Evolutionary conservation across 306 rosid species (phyloP), one percentile per base, ranked within the genome.

Genomic region (Biancaea sappan): DNA sequence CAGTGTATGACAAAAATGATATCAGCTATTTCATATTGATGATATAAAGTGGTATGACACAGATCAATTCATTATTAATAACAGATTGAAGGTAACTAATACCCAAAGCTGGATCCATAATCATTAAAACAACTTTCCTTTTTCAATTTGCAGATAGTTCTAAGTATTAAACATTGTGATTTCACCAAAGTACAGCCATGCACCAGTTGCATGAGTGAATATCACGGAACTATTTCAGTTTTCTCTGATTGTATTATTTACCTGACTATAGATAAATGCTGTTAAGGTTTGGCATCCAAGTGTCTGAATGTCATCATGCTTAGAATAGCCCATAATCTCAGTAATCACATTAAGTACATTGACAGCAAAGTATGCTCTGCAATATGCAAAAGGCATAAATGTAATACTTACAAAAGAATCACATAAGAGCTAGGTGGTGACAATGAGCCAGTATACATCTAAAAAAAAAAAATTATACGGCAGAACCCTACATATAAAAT

Each of bases 271-370:
- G 78, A 95, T 84, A 87, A 95, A 95, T 72, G 76, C 87, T 24
- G 93, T 87, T 69, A 95, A 80, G 66, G 84, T 86, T 79, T 92
- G 99, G 88, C 99, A 92, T 78, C 98, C 99, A 75, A 87, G 83
- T 66, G 89, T 81, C 63, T 53, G 86, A 75, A 95, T 19, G 9
- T 88, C 79, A 69, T 88, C 95, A 63, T 88, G 88, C 89, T 92
- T 95, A 35, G 95, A 80, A 84, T 85, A 83, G 64, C 82, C 91
- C 77, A 95, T 72, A 61, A 92, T 93, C 88, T 87, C 96, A 50
- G 83, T 75, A 61, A 81, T 86, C 63, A 95, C 98, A 72, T 86
- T 87, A 72, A 95, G 86, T 67, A 92, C 86, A 78, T 96, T 89
- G 64, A 81, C 78, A 22, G 99, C 88, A 69, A 92, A 95, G 82